phyloP scores from a whole-genome alignment of 2,329 filamentous ascomycete genomes.

The Colletotrichum phormii region DNA sequence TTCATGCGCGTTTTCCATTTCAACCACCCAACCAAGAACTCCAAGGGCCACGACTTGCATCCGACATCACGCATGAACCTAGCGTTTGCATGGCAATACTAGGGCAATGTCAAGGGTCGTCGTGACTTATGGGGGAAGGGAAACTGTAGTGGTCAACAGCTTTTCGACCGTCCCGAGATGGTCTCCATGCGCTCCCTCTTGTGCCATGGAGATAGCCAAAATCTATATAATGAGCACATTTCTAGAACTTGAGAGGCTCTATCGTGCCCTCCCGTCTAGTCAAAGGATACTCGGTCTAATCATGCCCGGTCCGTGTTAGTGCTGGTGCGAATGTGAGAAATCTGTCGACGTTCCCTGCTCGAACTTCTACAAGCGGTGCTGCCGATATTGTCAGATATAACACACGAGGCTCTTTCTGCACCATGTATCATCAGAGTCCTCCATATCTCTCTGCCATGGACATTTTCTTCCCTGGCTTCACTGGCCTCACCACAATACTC shows the following conservation, averaged over 20 bases:
- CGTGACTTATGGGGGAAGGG: not conserved
- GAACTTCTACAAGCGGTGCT: not conserved
- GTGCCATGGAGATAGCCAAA: not conserved
- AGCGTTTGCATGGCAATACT: not conserved
- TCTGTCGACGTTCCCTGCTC: not conserved
- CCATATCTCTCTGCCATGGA: not conserved
- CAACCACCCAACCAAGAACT: not conserved
- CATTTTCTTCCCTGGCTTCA: constrained; percentile 11
- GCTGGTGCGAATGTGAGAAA: constrained; percentile 2
- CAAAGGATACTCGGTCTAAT: not conserved
- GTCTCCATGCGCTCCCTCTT: not conserved
- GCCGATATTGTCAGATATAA: not conserved
- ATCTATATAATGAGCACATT: not conserved
- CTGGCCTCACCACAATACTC: not conserved
- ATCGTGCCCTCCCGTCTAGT: too few species aligned
- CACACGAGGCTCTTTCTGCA: not conserved
- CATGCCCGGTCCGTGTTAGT: not conserved
- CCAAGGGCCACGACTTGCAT: not conserved
- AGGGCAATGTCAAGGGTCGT: not conserved
- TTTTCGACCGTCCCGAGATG: not conserved
- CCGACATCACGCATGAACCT: not conserved
- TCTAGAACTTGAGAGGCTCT: not conserved
- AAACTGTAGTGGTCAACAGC: not conserved
- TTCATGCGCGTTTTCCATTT: not conserved
- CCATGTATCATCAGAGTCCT: not conserved